Evolutionary conservation across 805 yeast species (phyloP).

Genomic region (Blastobotrys mokoenaii): DNA sequence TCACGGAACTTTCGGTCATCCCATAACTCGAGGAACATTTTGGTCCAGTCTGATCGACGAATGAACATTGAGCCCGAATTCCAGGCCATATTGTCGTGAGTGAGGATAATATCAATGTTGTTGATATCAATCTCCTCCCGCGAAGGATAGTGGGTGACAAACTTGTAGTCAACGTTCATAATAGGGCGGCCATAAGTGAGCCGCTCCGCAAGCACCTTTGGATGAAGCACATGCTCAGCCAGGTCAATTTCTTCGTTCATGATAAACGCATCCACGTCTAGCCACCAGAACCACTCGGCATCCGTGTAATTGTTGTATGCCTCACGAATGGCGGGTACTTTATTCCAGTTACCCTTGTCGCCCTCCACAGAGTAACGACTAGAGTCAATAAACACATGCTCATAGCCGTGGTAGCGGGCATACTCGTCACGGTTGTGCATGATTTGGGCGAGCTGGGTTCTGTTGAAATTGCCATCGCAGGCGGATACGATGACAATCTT

Average conservation of each 20-base stretch:
- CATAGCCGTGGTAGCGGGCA: slow-evolving; percentile 27
- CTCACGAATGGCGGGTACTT: slow-evolving; percentile 27
- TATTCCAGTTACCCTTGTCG: slow-evolving; percentile 22
- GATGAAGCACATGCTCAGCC: slow-evolving; percentile 21
- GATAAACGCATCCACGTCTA: slow-evolving; percentile 29
- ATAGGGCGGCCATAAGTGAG: slow-evolving; percentile 19
- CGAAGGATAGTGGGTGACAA: slow-evolving; percentile 3
- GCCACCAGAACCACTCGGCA: slow-evolving; percentile 32
- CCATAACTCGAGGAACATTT: slow-evolving; percentile 25
- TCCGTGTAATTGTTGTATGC: slow-evolving; percentile 24
- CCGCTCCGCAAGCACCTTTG: slow-evolving; percentile 19
- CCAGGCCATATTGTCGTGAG: slow-evolving; percentile 24
- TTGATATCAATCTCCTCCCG: slow-evolving; percentile 14
- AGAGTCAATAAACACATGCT: slow-evolving; percentile 21
- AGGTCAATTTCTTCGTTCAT: slow-evolving; percentile 25
- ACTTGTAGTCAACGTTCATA: slow-evolving; percentile 10
- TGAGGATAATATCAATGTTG: slow-evolving; percentile 21
- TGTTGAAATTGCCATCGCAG: slow-evolving; percentile 18
- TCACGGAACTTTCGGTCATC: slow-evolving; percentile 18
- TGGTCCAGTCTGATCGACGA: slow-evolving; percentile 18
- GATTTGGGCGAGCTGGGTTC: slow-evolving; percentile 10
- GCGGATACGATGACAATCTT: slow-evolving; percentile 17
- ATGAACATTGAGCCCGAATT: slow-evolving; percentile 29
- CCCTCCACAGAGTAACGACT: slow-evolving; percentile 13
- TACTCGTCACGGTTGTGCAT: slow-evolving; percentile 25